Evolutionary conservation across 1,139 yeast species (phyloP).

Genomic region (Pichia sp.): DNA sequence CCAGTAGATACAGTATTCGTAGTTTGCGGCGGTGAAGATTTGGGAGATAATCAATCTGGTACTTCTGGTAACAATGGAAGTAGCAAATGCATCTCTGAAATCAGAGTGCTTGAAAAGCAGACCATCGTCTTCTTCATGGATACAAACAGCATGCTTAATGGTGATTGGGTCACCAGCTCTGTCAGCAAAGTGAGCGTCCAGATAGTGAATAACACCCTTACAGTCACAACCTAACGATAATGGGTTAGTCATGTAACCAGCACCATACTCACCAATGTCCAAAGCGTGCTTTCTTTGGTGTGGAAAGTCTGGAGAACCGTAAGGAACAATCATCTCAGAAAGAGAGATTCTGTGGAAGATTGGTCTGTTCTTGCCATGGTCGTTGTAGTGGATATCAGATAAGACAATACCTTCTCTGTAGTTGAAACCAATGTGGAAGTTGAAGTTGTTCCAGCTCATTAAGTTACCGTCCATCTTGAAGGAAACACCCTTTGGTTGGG

Average conservation of each 20-base stretch:
- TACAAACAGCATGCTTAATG: conserved; percentile 72
- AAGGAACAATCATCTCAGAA: conserved; percentile 82
- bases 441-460: conserved; percentile 73
- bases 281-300: conserved; percentile 83
- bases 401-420: conserved; percentile 81
- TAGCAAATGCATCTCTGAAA: conserved; percentile 74
- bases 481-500: conserved; percentile 81
- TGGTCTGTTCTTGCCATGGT: conserved; percentile 67
- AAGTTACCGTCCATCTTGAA: conserved; percentile 65
- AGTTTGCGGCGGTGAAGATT: conserved; percentile 81
- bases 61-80: conserved; percentile 71
- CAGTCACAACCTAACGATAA: conserved; percentile 78
- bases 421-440: conserved; percentile 76
- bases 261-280: conserved; percentile 85
- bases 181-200: conserved; percentile 70
- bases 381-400: conserved; percentile 68
- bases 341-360: conserved; percentile 74
- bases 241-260: conserved; percentile 80
- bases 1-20: conserved; percentile 83
- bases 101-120: conserved; percentile 75
- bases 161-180: conserved; percentile 65
- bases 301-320: conserved; percentile 74
- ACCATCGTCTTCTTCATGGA: conserved; percentile 84
- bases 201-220: conserved; percentile 76
- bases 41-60: conserved; percentile 70